These are phyloP conservation scores for Poa pratensis DNA, from an alignment of 176 grass and related monocot genomes.

Conservation along the genomic window DNA sequence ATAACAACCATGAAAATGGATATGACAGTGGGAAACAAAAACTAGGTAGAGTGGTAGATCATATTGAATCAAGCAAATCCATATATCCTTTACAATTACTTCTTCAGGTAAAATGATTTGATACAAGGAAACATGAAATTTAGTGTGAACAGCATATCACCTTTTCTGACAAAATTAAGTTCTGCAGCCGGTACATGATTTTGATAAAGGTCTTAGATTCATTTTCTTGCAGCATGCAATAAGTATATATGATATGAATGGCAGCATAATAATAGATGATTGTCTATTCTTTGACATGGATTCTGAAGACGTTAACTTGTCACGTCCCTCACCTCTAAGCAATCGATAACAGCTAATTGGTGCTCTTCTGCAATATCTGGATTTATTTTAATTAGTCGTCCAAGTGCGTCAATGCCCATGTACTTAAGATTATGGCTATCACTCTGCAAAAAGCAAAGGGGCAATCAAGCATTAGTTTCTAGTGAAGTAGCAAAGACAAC, in stretches of 20 bases:
- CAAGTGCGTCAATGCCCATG: slow-evolving; percentile 99
- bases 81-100: neutral
- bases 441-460: slow-evolving; percentile 62
- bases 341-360: slow-evolving; percentile 98
- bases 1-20: slow-evolving; percentile 23
- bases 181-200: neutral
- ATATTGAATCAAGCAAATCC: neutral
- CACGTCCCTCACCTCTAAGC: slow-evolving; percentile 80
- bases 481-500: neutral
- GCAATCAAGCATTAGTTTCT: slow-evolving; percentile 23
- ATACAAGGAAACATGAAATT: neutral
- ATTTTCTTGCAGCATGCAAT: slow-evolving; percentile 10
- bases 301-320: neutral
- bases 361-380: slow-evolving; percentile 99
- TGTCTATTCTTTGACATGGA: slow-evolving; percentile 5
- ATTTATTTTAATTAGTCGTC: slow-evolving; percentile 96
- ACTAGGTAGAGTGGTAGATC: slow-evolving; percentile 1
- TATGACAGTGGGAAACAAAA: neutral
- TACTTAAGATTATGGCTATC: slow-evolving; percentile 99
- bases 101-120: neutral
- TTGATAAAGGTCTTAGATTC: slow-evolving; percentile 27
- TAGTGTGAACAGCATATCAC: neutral
- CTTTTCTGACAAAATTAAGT: slow-evolving; percentile 20
- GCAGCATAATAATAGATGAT: neutral
- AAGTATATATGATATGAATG: slow-evolving; percentile 24